These are phyloP conservation scores for Inonotus hispidus DNA, from an alignment of 1,284 basidiomycete genomes.

Conservation along the genomic window DNA sequence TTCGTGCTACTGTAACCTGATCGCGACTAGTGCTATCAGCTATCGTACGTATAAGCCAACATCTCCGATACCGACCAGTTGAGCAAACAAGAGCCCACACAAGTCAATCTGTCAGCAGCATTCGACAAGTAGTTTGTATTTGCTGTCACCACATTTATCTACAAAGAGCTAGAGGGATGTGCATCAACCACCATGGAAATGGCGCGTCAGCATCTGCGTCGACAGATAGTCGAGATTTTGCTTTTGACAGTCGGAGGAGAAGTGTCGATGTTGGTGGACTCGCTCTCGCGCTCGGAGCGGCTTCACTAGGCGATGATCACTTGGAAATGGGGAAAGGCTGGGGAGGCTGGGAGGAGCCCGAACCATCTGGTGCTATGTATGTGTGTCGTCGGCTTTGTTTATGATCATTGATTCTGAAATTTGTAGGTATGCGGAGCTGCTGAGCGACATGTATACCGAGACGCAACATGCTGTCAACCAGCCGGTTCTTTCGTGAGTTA, in stretches of 20 bases:
- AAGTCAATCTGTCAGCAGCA: conserved; percentile 5
- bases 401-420: conserved; percentile 13
- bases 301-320: conserved; percentile 20
- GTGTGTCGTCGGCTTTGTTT: conserved; percentile 26
- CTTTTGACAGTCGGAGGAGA: conserved; percentile 38
- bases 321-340: conserved; percentile 64
- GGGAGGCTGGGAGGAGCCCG: conserved; percentile 55
- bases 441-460: conserved; percentile 78
- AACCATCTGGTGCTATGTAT: conserved; percentile 52
- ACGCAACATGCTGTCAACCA: conserved; percentile 68
- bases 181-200: conserved; percentile 2
- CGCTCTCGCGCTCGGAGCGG: conserved; percentile 65
- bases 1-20: background rate
- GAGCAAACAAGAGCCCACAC: background rate
- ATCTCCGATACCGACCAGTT: background rate
- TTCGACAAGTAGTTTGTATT: background rate
- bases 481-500: conserved; percentile 40
- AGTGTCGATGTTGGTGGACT: conserved; percentile 85
- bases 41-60: background rate
- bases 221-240: background rate
- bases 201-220: background rate
- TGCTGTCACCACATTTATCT: background rate
- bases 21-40: background rate
- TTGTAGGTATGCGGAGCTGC: conserved; percentile 63
- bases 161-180: conserved; percentile 6